Percentiles rank a stretch among this genome's conserved stretches.
Evolutionary conservation across 2,329 filamentous ascomycete species (phyloP).

Genomic region (Sarocladium brachiariae): DNA sequence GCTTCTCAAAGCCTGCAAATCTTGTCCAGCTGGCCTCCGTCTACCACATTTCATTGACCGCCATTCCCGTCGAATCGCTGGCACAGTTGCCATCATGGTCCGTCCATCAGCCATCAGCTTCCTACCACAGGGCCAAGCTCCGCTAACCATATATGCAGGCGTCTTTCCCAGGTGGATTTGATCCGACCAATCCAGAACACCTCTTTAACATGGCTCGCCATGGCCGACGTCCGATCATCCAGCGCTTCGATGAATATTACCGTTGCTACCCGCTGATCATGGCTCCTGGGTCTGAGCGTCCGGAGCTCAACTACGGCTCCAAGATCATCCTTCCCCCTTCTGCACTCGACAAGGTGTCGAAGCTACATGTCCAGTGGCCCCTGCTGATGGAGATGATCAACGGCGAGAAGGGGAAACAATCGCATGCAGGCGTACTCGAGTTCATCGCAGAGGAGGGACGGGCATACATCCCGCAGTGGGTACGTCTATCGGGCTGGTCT

Average conservation of each 20-base stretch:
- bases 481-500: slow-evolving; percentile 31
- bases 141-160: neutral
- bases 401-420: slow-evolving; percentile 69
- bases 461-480: slow-evolving; percentile 94
- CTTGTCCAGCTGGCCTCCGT: neutral
- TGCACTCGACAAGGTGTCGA: slow-evolving; percentile 91
- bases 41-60: neutral
- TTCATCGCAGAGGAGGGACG: slow-evolving; percentile 97
- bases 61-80: neutral
- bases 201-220: slow-evolving; percentile 42
- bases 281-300: slow-evolving; percentile 83
- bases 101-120: neutral
- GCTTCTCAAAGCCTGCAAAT: neutral
- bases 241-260: slow-evolving; percentile 97
- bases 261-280: slow-evolving; percentile 93
- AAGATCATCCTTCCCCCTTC: slow-evolving; percentile 98
- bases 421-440: slow-evolving; percentile 91
- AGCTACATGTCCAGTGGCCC: slow-evolving; percentile 93
- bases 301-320: slow-evolving; percentile 89
- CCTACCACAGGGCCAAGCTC: neutral
- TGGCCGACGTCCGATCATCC: slow-evolving; percentile 44
- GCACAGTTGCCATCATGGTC: slow-evolving; percentile 2
- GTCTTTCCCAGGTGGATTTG: slow-evolving; percentile 33
- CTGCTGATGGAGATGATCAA: slow-evolving; percentile 96
- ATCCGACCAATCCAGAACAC: slow-evolving; percentile 40